A percentile compares a stretch with the other conserved stretches of the same genome.
These are phyloP conservation scores for Peribolospora baueri DNA, from an alignment of 768 basidiomycete genomes.

Conservation along the genomic window DNA sequence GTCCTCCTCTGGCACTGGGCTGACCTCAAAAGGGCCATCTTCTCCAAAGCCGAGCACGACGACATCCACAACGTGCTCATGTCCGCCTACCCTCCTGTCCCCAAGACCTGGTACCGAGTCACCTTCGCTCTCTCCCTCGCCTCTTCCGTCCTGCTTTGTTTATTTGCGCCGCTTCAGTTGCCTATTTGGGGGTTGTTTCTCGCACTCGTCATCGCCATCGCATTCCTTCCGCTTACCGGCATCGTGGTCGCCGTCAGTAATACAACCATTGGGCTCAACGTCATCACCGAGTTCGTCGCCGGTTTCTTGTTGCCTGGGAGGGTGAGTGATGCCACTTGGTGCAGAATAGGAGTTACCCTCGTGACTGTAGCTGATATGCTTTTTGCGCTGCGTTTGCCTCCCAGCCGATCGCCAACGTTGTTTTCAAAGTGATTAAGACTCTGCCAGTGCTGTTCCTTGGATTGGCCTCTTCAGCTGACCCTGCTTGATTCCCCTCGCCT, in stretches of 20 bases:
- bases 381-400: background rate
- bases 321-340: background rate
- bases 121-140: slow-evolving; percentile 7
- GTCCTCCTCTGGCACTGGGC: slow-evolving; percentile 13
- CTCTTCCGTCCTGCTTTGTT: slow-evolving; percentile 7
- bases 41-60: background rate
- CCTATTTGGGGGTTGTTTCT: slow-evolving; percentile 16
- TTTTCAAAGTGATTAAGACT: slow-evolving; percentile 9
- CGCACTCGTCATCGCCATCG: slow-evolving; percentile 11
- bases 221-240: slow-evolving; percentile 9
- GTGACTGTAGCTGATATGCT: too few relatives aligned
- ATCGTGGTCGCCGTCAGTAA: slow-evolving; percentile 2
- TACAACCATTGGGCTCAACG: slow-evolving; percentile 15
- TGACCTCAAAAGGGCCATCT: slow-evolving; percentile 11
- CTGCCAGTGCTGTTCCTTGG: background rate
- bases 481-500: background rate
- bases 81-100: slow-evolving; percentile 7
- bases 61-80: slow-evolving; percentile 12
- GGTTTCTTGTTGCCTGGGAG: slow-evolving; percentile 15
- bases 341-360: background rate
- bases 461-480: too few relatives aligned
- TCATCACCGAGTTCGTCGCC: slow-evolving; percentile 17
- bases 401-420: slow-evolving; percentile 14
- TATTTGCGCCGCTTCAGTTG: slow-evolving; percentile 13
- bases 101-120: slow-evolving; percentile 6